A percentile compares a stretch with the other conserved stretches of the same genome.
These are phyloP conservation scores for Corynespora cassiicola DNA, from an alignment of 2,329 filamentous ascomycete genomes.

Conservation along the genomic window DNA sequence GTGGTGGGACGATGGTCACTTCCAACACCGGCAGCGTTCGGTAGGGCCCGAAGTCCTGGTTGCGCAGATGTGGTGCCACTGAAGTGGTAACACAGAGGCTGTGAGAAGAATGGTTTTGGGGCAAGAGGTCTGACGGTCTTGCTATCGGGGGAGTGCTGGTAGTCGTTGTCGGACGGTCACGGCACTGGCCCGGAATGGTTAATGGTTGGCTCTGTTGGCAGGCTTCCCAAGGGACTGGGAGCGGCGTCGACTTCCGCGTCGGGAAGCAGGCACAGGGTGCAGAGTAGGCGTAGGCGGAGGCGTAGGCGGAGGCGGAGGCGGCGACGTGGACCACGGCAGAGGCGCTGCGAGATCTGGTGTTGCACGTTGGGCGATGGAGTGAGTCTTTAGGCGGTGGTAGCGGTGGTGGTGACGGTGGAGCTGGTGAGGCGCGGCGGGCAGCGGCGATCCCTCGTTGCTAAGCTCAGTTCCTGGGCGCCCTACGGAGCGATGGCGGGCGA, in stretches of 20 bases:
- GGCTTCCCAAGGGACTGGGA: conserved; percentile 32
- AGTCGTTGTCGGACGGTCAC: conserved; percentile 31
- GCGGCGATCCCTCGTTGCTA: conserved; percentile 58
- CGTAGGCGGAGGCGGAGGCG: too few relatives aligned
- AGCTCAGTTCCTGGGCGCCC: conserved; percentile 54
- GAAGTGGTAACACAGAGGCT: conserved; percentile 44
- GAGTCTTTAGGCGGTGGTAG: conserved; percentile 20
- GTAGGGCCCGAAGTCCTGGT: conserved; percentile 53
- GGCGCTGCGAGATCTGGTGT: conserved; percentile 40
- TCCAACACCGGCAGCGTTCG: conserved; percentile 43
- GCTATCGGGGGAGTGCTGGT: conserved; percentile 38
- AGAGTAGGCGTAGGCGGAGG: too few relatives aligned
- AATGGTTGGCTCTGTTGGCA: conserved; percentile 19
- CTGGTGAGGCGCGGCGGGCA: conserved; percentile 44
- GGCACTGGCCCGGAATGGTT: conserved; percentile 31
- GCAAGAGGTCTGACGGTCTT: conserved; percentile 35
- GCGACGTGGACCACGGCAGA: conserved; percentile 29
- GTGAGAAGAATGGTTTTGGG: conserved; percentile 42
- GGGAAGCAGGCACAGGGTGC: conserved; percentile 26
- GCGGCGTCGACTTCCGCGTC: conserved; percentile 31
- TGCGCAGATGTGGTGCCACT: conserved; percentile 56
- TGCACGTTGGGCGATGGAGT: conserved; percentile 37
- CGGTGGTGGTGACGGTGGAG: conserved; percentile 35
- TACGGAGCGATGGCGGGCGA: conserved; percentile 52
- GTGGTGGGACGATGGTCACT: conserved; percentile 43